phyloP scores from a whole-genome alignment of 2,329 filamentous ascomycete genomes.

The Clonostachys rhizophaga region DNA sequence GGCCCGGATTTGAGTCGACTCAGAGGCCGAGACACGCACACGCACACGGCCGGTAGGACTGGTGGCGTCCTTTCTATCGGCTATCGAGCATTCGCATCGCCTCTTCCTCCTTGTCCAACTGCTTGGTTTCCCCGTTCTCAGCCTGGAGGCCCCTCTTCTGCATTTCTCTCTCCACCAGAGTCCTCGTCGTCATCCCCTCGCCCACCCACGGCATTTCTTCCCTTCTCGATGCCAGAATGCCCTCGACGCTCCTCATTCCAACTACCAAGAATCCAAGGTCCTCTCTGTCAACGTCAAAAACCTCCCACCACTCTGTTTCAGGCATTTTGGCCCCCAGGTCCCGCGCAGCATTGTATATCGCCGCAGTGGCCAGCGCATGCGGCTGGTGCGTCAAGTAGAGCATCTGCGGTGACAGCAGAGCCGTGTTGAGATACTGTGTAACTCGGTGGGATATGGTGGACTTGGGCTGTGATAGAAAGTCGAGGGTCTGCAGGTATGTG shows the following conservation, averaged over 20 bases:
- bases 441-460: conserved; percentile 58
- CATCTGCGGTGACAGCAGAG: conserved; percentile 80
- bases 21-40: too few relatives aligned
- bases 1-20: too few relatives aligned
- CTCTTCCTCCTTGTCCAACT: conserved; percentile 33
- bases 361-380: conserved; percentile 75
- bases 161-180: conserved; percentile 55
- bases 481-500: conserved; percentile 88
- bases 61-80: conserved; percentile 9
- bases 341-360: conserved; percentile 83
- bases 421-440: conserved; percentile 79
- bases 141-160: conserved; percentile 38
- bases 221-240: conserved; percentile 58
- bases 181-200: conserved; percentile 51
- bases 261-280: conserved; percentile 91
- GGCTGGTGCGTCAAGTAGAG: conserved; percentile 93
- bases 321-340: conserved; percentile 76
- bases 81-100: conserved; percentile 33
- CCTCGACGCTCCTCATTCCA: conserved; percentile 73
- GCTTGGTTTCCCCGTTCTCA: conserved; percentile 18
- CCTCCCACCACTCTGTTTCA: conserved; percentile 91
- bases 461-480: conserved; percentile 47
- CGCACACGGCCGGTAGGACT: too few relatives aligned
- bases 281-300: conserved; percentile 93
- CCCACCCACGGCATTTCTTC: conserved; percentile 45